These are phyloP conservation scores for Candida glaebosa DNA, from an alignment of 805 yeast genomes.

Conservation along the genomic window DNA sequence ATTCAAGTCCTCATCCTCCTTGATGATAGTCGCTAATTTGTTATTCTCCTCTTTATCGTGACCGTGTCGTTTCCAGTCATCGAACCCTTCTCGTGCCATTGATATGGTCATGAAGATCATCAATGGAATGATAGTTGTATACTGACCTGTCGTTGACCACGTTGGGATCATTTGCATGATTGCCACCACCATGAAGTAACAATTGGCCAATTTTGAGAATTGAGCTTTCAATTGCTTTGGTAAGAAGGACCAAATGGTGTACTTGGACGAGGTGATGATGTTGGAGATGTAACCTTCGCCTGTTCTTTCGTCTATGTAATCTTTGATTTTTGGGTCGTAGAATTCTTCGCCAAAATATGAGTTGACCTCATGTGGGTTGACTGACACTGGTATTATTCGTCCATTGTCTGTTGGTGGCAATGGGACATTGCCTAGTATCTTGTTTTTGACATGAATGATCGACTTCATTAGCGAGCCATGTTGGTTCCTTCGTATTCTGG, in stretches of 20 bases:
- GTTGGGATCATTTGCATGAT: slow-evolving; percentile 93
- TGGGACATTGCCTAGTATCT: slow-evolving; percentile 44
- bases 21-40: slow-evolving; percentile 25
- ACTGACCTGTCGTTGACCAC: slow-evolving; percentile 96
- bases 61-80: slow-evolving; percentile 83
- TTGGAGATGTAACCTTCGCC: slow-evolving; percentile 61
- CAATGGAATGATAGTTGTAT: slow-evolving; percentile 89
- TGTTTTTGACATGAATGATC: slow-evolving; percentile 24
- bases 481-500: slow-evolving; percentile 7
- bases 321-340: slow-evolving; percentile 17
- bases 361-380: slow-evolving; percentile 36
- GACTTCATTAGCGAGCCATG: slow-evolving; percentile 14
- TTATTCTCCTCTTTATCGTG: slow-evolving; percentile 85
- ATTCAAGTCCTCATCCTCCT: slow-evolving; percentile 27
- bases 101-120: slow-evolving; percentile 84
- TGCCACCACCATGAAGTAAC: slow-evolving; percentile 86
- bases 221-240: slow-evolving; percentile 90
- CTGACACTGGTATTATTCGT: slow-evolving; percentile 65
- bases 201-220: slow-evolving; percentile 87
- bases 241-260: slow-evolving; percentile 72
- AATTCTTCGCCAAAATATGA: slow-evolving; percentile 26
- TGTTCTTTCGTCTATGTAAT: slow-evolving; percentile 68
- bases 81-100: slow-evolving; percentile 89
- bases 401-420: slow-evolving; percentile 63
- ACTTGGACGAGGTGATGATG: slow-evolving; percentile 80